A percentile compares a stretch with the other conserved stretches of the same genome.
These are phyloP conservation scores for Paxillus ammoniavirescens DNA, from an alignment of 768 basidiomycete genomes.

Conservation along the genomic window DNA sequence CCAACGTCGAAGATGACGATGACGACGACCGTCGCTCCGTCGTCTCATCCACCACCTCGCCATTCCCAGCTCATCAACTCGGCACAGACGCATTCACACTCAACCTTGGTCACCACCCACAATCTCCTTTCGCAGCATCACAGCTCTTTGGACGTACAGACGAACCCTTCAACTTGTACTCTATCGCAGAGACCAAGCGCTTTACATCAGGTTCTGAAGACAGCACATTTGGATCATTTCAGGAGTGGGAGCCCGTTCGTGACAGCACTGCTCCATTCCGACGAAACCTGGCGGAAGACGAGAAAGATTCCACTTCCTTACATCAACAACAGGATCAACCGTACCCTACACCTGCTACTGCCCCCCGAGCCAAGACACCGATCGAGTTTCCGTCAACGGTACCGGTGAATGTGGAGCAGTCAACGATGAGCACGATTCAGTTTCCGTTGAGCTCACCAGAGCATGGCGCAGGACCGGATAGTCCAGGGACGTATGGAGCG, in stretches of 20 bases:
- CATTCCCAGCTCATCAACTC: slow-evolving; percentile 78
- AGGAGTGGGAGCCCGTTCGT: slow-evolving; percentile 45
- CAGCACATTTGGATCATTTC: slow-evolving; percentile 49
- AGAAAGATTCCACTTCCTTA: slow-evolving; percentile 54
- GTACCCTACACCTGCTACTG: slow-evolving; percentile 28
- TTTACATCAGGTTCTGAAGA: slow-evolving; percentile 54
- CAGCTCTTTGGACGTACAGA: slow-evolving; percentile 78
- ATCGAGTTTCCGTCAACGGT: slow-evolving; percentile 57
- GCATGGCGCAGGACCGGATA: slow-evolving; percentile 47
- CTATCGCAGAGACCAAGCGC: slow-evolving; percentile 74
- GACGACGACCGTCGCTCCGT: slow-evolving; percentile 87
- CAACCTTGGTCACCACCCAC: slow-evolving; percentile 52
- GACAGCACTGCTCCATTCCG: slow-evolving; percentile 74
- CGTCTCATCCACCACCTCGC: slow-evolving; percentile 63
- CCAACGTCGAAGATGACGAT: slow-evolving; percentile 84
- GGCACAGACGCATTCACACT: slow-evolving; percentile 43
- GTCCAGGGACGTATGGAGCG: slow-evolving; percentile 48
- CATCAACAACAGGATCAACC: slow-evolving; percentile 36
- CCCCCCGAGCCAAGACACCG: slow-evolving; percentile 47
- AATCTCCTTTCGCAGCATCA: slow-evolving; percentile 87
- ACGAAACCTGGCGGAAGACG: slow-evolving; percentile 72
- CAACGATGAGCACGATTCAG: slow-evolving; percentile 67
- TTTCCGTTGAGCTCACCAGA: slow-evolving; percentile 83
- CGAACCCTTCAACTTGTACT: slow-evolving; percentile 78
- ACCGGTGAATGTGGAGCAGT: slow-evolving; percentile 49